These are phyloP conservation scores for Ceratocystis lukuohia DNA, from an alignment of 2,329 filamentous ascomycete species.

Conservation along the genomic window DNA sequence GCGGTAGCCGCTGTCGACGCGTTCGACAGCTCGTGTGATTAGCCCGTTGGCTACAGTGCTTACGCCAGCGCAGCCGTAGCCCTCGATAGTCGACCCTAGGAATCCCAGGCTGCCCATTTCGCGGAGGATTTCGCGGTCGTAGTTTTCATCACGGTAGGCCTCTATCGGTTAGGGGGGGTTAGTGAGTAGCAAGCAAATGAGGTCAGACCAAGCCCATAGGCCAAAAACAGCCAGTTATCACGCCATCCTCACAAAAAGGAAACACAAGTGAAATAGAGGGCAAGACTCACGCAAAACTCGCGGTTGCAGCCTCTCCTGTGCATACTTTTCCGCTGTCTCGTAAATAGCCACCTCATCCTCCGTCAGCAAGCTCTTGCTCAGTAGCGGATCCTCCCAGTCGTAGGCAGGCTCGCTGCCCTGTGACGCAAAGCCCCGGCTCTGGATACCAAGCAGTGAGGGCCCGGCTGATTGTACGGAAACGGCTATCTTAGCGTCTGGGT, in stretches of 20 bases:
- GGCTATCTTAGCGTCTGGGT: too few species aligned
- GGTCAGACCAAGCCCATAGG: not conserved
- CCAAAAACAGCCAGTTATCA: not conserved
- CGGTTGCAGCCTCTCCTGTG: conserved; percentile 76
- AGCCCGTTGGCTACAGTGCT: conserved; percentile 79
- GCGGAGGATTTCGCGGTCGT: conserved; percentile 69
- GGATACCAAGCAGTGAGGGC: not conserved
- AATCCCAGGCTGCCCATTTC: conserved; percentile 93
- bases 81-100: conserved; percentile 71
- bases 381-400: conserved; percentile 85
- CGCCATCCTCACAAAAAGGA: too few species aligned
- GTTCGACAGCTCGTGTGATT: conserved; percentile 80
- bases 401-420: conserved; percentile 35
- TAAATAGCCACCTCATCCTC: conserved; percentile 84
- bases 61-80: conserved; percentile 77
- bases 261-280: not conserved
- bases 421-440: not conserved
- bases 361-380: conserved; percentile 60
- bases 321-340: conserved; percentile 85
- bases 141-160: conserved; percentile 72
- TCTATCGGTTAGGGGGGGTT: conserved; percentile 37
- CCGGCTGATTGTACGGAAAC: not conserved
- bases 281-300: conserved; percentile 61
- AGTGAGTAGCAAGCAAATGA: not conserved
- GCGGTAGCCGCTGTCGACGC: conserved; percentile 81